Percentiles rank a stretch among this genome's conserved stretches.
Conservation (phyloP, 2,329 filamentous ascomycete species). For the Dothidotthia symphoricarpi region DNA sequence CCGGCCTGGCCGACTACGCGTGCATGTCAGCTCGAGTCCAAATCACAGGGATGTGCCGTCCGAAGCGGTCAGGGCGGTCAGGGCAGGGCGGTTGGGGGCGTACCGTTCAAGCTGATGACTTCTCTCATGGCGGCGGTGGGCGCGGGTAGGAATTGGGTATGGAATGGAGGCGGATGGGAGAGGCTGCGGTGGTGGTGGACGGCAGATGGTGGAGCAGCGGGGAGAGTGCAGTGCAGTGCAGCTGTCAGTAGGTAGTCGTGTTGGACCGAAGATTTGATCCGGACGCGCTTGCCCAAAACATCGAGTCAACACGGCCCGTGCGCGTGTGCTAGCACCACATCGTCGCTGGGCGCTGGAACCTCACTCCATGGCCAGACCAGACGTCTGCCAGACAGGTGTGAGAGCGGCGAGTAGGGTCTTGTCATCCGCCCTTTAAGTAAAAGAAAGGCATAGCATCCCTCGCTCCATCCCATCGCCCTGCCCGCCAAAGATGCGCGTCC, state of each 20-base stretch:
- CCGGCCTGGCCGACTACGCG: conserved; percentile 95
- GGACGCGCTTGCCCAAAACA: too few species aligned
- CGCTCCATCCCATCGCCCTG: conserved; percentile 7
- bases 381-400: too few species aligned
- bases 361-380: neutral
- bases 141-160: conserved; percentile 32
- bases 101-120: conserved; percentile 99
- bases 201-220: conserved; percentile 21
- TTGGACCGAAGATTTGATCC: too few species aligned
- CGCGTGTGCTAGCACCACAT: neutral
- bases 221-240: conserved; percentile 14
- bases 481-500: conserved; percentile 36
- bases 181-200: conserved; percentile 7
- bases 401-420: too few species aligned
- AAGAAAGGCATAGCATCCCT: too few species aligned
- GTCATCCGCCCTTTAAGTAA: too few species aligned
- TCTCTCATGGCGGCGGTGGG: conserved; percentile 78
- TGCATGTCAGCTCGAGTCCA: conserved; percentile 53
- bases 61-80: conserved; percentile 45
- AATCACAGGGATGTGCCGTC: conserved; percentile 20
- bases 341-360: neutral
- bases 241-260: conserved; percentile 16
- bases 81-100: conserved; percentile 43
- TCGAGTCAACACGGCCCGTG: neutral
- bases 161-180: conserved; percentile 29